Conservation (phyloP, 2,329 filamentous ascomycete species). For the Metarhizium album region DNA sequence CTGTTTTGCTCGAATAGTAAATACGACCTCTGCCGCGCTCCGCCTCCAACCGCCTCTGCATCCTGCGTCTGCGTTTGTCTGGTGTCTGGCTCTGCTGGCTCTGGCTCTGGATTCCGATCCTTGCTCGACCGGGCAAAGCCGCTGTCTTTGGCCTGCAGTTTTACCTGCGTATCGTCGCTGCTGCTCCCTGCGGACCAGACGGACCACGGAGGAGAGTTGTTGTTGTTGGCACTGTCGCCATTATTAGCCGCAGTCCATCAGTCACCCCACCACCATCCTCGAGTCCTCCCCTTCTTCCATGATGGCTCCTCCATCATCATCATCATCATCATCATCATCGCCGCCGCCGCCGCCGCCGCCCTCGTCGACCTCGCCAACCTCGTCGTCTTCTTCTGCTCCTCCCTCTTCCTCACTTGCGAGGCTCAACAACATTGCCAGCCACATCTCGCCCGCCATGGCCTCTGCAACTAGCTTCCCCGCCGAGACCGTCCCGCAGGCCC, state of each 20-base stretch:
- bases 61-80: too few species aligned
- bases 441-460: conserved; percentile 53
- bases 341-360: conserved; percentile 13
- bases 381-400: conserved; percentile 29
- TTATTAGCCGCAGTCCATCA: not conserved
- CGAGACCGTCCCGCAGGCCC: conserved; percentile 73
- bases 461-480: conserved; percentile 58
- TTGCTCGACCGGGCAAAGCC: not conserved
- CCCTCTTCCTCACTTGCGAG: conserved; percentile 37
- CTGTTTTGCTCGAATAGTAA: too few species aligned
- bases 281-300: too few species aligned
- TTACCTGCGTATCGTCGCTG: not conserved
- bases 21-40: not conserved
- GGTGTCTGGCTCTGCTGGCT: too few species aligned
- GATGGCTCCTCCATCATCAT: too few species aligned
- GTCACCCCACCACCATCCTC: not conserved
- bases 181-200: too few species aligned
- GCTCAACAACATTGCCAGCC: conserved; percentile 52
- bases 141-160: too few species aligned
- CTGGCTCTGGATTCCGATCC: not conserved
- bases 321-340: conserved; percentile 6
- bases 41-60: not conserved
- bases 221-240: not conserved
- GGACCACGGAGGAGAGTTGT: not conserved
- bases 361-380: conserved; percentile 30